Evolutionary conservation across 2,329 filamentous ascomycete genomes (phyloP).

Genomic region (Chaetomium sp.): DNA sequence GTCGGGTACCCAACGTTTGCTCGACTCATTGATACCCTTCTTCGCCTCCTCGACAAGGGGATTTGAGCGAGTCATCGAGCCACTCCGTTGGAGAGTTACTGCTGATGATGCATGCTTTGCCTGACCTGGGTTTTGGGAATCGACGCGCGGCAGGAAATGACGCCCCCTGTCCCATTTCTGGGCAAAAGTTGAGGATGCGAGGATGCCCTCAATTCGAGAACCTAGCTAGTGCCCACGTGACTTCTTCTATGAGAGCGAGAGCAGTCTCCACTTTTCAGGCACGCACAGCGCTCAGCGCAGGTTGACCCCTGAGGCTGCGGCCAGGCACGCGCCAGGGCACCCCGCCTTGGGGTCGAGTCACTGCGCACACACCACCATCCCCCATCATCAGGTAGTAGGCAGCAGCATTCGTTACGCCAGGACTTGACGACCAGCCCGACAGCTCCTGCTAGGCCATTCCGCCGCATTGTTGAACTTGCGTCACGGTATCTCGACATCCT

Average conservation of each 20-base stretch:
- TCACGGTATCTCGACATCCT: slow-evolving; percentile 3
- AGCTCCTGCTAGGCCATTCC: not conserved
- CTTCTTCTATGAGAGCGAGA: not conserved
- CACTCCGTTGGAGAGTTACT: not conserved
- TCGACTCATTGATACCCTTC: not conserved
- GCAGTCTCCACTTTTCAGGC: slow-evolving; percentile 6
- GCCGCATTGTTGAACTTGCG: slow-evolving; percentile 11
- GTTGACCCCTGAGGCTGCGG: slow-evolving; percentile 9
- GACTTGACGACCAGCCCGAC: slow-evolving; percentile 8
- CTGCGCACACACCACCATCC: not conserved
- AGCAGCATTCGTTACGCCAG: slow-evolving; percentile 25
- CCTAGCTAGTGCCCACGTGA: not conserved
- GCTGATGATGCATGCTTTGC: not conserved
- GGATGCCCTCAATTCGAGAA: not conserved
- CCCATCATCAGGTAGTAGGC: slow-evolving; percentile 19
- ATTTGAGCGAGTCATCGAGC: not conserved
- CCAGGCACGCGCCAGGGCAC: not conserved
- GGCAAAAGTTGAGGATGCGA: not conserved
- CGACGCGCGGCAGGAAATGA: not conserved
- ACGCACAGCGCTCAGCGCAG: not conserved
- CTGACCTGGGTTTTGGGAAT: not conserved
- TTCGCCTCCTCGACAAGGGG: not conserved
- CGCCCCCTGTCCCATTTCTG: not conserved
- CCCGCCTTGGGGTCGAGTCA: slow-evolving; percentile 1
- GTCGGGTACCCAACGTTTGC: not conserved